These are phyloP conservation scores for Mycena venus DNA, from an alignment of 768 basidiomycete genomes.

Conservation along the genomic window DNA sequence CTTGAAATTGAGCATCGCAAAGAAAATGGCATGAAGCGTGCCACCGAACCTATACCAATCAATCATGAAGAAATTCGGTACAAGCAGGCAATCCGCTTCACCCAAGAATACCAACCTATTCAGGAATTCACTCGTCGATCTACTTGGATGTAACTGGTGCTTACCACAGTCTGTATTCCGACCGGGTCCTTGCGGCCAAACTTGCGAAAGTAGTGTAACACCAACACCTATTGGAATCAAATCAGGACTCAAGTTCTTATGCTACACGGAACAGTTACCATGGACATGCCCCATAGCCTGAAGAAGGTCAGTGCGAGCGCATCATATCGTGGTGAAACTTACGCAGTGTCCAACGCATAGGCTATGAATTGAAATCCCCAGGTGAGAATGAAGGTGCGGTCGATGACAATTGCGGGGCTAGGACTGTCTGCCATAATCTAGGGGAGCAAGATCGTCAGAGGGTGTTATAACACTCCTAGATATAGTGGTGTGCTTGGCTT, in stretches of 20 bases:
- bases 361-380: neutral
- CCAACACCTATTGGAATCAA: neutral
- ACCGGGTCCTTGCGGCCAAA: neutral
- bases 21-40: slow-evolving; percentile 1
- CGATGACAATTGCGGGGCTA: too few relatives aligned
- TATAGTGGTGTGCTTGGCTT: too few relatives aligned
- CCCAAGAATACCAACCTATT: slow-evolving; percentile 3
- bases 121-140: neutral
- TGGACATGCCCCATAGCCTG: slow-evolving; percentile 5
- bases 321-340: neutral
- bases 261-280: neutral
- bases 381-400: neutral
- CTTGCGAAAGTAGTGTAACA: slow-evolving; percentile 20
- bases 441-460: too few relatives aligned
- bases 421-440: too few relatives aligned
- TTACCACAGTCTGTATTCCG: neutral
- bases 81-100: neutral
- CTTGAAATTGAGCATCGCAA: neutral
- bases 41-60: neutral
- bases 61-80: neutral
- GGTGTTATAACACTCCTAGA: too few relatives aligned
- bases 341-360: neutral
- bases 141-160: neutral
- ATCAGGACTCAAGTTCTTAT: neutral
- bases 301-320: neutral